A percentile compares a stretch with the other conserved stretches of the same genome.
Conservation (phyloP, 2,329 filamentous ascomycete species). For the Cryphonectria naterciae region DNA sequence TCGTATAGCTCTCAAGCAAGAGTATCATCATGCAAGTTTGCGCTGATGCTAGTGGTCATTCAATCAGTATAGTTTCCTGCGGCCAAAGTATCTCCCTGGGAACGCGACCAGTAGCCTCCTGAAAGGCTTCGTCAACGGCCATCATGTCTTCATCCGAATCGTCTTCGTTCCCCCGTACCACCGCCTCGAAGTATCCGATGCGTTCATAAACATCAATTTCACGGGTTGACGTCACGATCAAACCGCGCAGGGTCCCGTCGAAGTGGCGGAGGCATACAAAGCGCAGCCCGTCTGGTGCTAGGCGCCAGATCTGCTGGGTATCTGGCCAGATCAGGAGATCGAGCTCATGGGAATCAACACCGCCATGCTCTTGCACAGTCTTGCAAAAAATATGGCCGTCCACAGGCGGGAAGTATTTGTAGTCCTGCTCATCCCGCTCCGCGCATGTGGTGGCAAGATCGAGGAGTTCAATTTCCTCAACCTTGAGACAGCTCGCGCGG, state of each 20-base stretch:
- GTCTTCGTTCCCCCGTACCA: background rate
- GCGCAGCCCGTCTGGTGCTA: background rate
- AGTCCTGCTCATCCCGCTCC: background rate
- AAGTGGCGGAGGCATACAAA: background rate
- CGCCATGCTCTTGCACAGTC: background rate
- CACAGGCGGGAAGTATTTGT: background rate
- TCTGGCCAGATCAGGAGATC: conserved; percentile 4
- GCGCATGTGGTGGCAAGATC: background rate
- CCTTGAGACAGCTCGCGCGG: background rate
- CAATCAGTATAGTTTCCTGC: background rate
- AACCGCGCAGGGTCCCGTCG: background rate
- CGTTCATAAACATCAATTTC: background rate
- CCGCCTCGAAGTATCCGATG: conserved; percentile 2
- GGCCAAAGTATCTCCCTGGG: background rate
- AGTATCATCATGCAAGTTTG: background rate
- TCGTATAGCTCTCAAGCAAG: background rate
- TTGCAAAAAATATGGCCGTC: background rate
- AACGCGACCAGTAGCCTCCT: background rate
- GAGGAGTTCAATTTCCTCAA: background rate
- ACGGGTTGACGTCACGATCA: background rate
- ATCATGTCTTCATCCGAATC: background rate
- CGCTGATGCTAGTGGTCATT: background rate
- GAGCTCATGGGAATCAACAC: background rate
- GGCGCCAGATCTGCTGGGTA: background rate
- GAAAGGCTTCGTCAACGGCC: background rate